These are phyloP conservation scores for Gossypium lobatum DNA, from an alignment of 441 rosid genomes.

Conservation along the genomic window DNA sequence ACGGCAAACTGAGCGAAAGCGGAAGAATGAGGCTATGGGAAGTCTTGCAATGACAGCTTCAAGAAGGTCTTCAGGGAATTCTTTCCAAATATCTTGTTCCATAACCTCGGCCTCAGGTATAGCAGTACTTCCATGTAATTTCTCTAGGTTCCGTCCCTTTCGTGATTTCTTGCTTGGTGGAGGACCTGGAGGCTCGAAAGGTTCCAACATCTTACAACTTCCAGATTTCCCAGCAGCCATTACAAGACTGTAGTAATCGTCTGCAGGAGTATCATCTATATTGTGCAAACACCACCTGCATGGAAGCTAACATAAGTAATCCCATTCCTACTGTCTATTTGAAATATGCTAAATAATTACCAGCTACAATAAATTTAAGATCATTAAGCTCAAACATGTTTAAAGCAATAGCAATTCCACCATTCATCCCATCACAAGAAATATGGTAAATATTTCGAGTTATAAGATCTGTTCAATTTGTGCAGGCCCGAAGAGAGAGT, in stretches of 20 bases:
- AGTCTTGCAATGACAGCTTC: conserved; percentile 89
- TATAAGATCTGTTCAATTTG: not conserved
- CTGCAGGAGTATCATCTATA: conserved; percentile 50
- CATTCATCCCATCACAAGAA: not conserved
- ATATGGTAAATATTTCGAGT: not conserved
- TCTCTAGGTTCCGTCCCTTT: conserved; percentile 59
- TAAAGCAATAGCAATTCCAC: not conserved
- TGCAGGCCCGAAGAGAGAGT: not conserved
- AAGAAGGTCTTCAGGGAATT: conserved; percentile 87
- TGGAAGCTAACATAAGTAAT: conserved; percentile 9
- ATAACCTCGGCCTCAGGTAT: conserved; percentile 49
- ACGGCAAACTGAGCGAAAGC: conserved; percentile 78
- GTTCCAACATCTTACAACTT: conserved; percentile 55
- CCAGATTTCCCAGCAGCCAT: conserved; percentile 78
- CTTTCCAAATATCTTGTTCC: conserved; percentile 85
- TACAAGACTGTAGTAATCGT: conserved; percentile 53
- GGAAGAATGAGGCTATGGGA: conserved; percentile 74
- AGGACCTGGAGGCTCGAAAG: conserved; percentile 59
- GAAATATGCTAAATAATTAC: not conserved
- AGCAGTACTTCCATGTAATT: conserved; percentile 28
- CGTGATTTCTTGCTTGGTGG: conserved; percentile 64
- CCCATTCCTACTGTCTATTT: not conserved
- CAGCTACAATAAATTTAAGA: not conserved
- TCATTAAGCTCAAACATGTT: not conserved
- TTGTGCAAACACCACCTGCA: conserved; percentile 64